Conservation (phyloP, 306 rosid species). For the Lotus japonicus region DNA sequence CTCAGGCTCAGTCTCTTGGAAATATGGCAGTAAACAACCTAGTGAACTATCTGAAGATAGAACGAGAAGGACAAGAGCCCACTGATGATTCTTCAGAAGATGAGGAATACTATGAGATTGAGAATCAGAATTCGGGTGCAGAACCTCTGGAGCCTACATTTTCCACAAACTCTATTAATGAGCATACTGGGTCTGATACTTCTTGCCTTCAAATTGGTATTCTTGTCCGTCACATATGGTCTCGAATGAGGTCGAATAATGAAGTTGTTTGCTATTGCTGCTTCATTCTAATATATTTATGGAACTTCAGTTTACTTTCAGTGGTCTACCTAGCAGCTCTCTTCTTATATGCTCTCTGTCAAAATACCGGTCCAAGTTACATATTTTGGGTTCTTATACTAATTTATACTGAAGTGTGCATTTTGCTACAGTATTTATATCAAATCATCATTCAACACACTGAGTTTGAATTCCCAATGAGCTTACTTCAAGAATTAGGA, state of each 20-base stretch:
- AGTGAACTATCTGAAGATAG: constrained; percentile 61
- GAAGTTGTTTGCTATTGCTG: constrained; percentile 89
- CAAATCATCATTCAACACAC: constrained; percentile 82
- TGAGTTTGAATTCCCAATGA: constrained; percentile 39
- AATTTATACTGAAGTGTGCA: constrained; percentile 74
- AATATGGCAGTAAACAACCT: constrained; percentile 73
- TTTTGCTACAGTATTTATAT: constrained; percentile 77
- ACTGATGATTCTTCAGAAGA: constrained; percentile 49
- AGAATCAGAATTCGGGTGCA: constrained; percentile 48
- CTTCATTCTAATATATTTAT: constrained; percentile 68
- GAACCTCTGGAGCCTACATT: constrained; percentile 56
- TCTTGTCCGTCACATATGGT: constrained; percentile 68
- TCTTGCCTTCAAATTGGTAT: constrained; percentile 69
- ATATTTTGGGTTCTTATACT: constrained; percentile 78
- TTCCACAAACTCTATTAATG: constrained; percentile 50
- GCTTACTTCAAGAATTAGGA: constrained; percentile 69
- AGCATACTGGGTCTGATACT: constrained; percentile 35
- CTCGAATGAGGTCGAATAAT: constrained; percentile 78
- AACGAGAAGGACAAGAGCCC: constrained; percentile 41
- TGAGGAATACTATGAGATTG: constrained; percentile 70
- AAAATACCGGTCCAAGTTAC: constrained; percentile 75
- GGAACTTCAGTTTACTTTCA: constrained; percentile 88
- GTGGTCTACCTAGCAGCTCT: constrained; percentile 77
- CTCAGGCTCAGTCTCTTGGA: constrained; percentile 76
- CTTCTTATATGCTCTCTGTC: constrained; percentile 84